Percentiles rank a stretch among this genome's conserved stretches.
Conservation (phyloP, 805 yeast species). For the Huiozyma naganishii region DNA sequence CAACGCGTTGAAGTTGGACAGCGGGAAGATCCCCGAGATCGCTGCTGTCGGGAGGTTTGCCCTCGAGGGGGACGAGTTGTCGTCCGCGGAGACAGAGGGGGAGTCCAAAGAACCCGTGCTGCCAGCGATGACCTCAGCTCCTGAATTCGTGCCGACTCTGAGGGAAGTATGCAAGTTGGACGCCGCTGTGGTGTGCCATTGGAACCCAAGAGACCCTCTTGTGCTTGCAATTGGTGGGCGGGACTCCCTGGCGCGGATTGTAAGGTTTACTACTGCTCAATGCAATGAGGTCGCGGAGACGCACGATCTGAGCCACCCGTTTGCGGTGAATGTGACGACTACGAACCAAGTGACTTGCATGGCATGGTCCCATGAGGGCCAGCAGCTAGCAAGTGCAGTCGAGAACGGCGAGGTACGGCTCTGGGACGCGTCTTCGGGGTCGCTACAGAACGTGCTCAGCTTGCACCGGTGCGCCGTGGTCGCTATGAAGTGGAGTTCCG, state of each 20-base stretch:
- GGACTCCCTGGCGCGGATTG: slow-evolving; percentile 37
- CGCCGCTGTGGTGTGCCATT: slow-evolving; percentile 34
- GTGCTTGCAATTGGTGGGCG: slow-evolving; percentile 47
- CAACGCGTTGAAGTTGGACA: slow-evolving; percentile 40
- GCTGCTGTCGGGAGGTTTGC: slow-evolving; percentile 26
- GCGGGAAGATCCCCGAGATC: slow-evolving; percentile 23
- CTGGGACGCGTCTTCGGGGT: slow-evolving; percentile 63
- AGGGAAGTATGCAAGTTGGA: slow-evolving; percentile 31
- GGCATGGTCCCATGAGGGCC: slow-evolving; percentile 62
- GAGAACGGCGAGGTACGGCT: slow-evolving; percentile 63
- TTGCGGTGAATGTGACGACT: slow-evolving; percentile 15
- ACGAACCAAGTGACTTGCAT: slow-evolving; percentile 27
- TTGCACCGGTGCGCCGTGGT: slow-evolving; percentile 47
- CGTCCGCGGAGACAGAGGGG: background rate
- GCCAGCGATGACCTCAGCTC: background rate
- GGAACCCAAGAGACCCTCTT: slow-evolving; percentile 42
- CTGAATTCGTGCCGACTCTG: slow-evolving; percentile 12
- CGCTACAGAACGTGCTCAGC: slow-evolving; percentile 43
- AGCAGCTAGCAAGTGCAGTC: slow-evolving; percentile 49
- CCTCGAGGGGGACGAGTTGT: slow-evolving; percentile 12
- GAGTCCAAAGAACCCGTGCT: slow-evolving; percentile 3
- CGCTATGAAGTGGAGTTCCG: slow-evolving; percentile 48
- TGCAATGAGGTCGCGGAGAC: slow-evolving; percentile 1
- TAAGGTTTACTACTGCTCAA: slow-evolving; percentile 25
- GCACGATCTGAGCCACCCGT: slow-evolving; percentile 28